Conservation (phyloP, 2,329 filamentous ascomycete genomes). For the Cordyceps pruinosa region DNA sequence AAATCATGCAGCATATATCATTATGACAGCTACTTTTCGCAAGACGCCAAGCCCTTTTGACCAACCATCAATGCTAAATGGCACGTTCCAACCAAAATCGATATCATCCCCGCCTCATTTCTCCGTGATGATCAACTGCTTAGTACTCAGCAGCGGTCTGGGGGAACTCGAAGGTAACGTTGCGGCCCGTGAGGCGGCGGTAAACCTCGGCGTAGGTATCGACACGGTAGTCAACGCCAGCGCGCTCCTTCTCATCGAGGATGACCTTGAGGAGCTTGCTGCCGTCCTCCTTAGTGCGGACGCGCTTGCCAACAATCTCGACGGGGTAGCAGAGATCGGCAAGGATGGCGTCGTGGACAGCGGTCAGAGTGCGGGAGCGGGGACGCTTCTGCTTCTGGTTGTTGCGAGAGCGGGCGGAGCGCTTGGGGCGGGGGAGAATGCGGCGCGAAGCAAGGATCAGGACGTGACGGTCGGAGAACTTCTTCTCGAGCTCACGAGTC, state of each 20-base stretch:
- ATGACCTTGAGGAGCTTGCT: conserved; percentile 98
- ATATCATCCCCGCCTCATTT: conserved; percentile 17
- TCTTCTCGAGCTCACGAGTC: conserved; percentile 99
- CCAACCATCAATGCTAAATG: conserved; percentile 31
- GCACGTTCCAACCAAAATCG: conserved; percentile 22
- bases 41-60: conserved; percentile 45
- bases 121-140: conserved; percentile 26
- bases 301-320: conserved; percentile 98
- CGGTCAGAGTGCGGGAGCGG: conserved; percentile 93
- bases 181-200: conserved; percentile 93
- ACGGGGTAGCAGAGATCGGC: conserved; percentile 98
- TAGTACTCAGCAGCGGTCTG: conserved; percentile 79
- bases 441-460: conserved; percentile 98
- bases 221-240: conserved; percentile 97
- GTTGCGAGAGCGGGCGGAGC: conserved; percentile 92
- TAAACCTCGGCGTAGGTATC: conserved; percentile 99
- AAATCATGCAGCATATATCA: conserved; percentile 23
- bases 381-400: conserved; percentile 98
- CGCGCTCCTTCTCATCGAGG: conserved; percentile 99
- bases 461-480: conserved; percentile 99
- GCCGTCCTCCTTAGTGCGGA: conserved; percentile 98
- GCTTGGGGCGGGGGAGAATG: conserved; percentile 97
- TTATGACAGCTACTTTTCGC: conserved; percentile 42
- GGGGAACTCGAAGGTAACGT: conserved; percentile 98
- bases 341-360: conserved; percentile 98